A percentile compares a stretch with the other conserved stretches of the same genome.
phyloP scores from a whole-genome alignment of 2,329 filamentous ascomycete genomes.

The Claviceps humidiphila region DNA sequence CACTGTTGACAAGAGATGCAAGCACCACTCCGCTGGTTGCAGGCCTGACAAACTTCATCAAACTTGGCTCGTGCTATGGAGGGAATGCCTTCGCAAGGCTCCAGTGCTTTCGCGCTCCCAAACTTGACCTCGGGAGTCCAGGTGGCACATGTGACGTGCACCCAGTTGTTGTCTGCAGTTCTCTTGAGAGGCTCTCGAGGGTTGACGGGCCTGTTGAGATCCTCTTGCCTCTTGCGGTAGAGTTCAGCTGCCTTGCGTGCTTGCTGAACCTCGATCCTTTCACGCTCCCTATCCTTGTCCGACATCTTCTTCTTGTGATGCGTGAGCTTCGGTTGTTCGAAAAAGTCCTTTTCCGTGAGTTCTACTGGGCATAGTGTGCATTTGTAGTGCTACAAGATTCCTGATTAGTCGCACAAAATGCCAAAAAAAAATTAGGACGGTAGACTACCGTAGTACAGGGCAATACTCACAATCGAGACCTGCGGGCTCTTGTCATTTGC shows the following conservation, averaged over 20 bases:
- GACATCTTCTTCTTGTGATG: constrained; percentile 70
- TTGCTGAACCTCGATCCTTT: constrained; percentile 72
- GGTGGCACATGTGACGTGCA: constrained; percentile 84
- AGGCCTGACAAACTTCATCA: constrained; percentile 70
- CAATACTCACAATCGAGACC: constrained; percentile 65
- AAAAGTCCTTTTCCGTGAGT: constrained; percentile 67
- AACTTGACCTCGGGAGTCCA: constrained; percentile 92
- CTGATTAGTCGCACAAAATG: constrained; percentile 15
- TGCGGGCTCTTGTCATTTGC: constrained; percentile 84
- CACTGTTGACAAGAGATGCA: constrained; percentile 75
- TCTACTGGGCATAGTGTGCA: constrained; percentile 85
- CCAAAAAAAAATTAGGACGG: background rate
- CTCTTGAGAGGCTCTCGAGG: constrained; percentile 87
- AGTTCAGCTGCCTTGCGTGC: constrained; percentile 67
- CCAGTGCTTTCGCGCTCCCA: constrained; percentile 66
- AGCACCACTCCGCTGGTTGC: constrained; percentile 62
- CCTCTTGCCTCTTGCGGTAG: constrained; percentile 71
- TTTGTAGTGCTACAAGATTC: constrained; percentile 52
- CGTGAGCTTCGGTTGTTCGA: constrained; percentile 48
- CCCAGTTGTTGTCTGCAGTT: constrained; percentile 95
- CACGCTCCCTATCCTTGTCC: constrained; percentile 81
- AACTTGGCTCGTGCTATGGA: constrained; percentile 63
- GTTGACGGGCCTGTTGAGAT: constrained; percentile 67
- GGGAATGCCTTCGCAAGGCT: constrained; percentile 80
- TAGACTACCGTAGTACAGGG: background rate